Conservation (phyloP, 257 asterid species). For the Solanum rostratum region DNA sequence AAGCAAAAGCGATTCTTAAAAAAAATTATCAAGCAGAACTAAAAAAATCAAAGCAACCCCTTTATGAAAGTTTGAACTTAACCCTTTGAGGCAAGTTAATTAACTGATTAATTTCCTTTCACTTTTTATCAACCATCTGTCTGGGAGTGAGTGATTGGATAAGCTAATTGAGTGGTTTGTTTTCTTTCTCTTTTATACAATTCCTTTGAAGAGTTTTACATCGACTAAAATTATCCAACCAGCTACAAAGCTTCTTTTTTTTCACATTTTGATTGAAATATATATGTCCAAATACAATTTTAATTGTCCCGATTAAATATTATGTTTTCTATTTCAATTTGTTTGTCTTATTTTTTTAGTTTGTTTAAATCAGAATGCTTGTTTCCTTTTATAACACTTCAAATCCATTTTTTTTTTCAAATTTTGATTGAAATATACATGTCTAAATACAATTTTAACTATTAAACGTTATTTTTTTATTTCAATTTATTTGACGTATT, state of each 20-base stretch:
- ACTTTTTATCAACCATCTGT: not conserved
- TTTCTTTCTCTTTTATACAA: not conserved
- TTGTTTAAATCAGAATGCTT: not conserved
- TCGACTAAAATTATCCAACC: not conserved
- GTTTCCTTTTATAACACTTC: too few relatives aligned
- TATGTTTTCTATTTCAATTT: not conserved
- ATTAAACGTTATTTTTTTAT: too few relatives aligned
- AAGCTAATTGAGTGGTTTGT: not conserved
- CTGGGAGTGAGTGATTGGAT: not conserved
- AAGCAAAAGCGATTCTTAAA: not conserved
- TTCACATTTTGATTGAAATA: not conserved
- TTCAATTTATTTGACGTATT: too few relatives aligned
- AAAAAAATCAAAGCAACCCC: too few relatives aligned
- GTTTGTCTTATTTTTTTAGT: too few relatives aligned
- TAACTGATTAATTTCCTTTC: too few relatives aligned
- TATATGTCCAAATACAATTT: not conserved
- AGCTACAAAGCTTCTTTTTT: not conserved
- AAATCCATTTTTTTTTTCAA: too few relatives aligned
- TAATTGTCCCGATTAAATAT: not conserved
- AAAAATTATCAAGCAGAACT: too few relatives aligned
- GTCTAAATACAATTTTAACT: too few relatives aligned
- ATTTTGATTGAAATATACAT: too few relatives aligned
- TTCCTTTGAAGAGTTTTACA: not conserved
- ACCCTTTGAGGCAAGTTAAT: too few relatives aligned
- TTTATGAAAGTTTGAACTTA: too few relatives aligned